Evolutionary conservation across 1,284 basidiomycete genomes (phyloP).

Genomic region (Trichosporon coremiiforme): DNA sequence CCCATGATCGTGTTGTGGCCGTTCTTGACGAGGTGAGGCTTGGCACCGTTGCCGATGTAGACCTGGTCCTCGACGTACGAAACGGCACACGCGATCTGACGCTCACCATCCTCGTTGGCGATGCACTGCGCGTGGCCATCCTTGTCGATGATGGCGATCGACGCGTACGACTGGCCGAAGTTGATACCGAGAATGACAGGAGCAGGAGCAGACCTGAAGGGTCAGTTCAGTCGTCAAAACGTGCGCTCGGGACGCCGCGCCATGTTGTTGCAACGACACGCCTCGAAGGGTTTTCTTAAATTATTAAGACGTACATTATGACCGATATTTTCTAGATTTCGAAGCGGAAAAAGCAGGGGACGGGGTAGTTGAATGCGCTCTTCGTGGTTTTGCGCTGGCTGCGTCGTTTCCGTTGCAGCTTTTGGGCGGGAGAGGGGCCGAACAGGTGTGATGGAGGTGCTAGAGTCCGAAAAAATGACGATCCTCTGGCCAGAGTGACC

Average conservation of each 20-base stretch:
- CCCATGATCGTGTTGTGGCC: slow-evolving; percentile 89
- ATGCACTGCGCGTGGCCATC: slow-evolving; percentile 90
- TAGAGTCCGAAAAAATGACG: slow-evolving; percentile 15
- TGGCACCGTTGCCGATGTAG: slow-evolving; percentile 95
- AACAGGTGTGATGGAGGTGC: slow-evolving; percentile 10
- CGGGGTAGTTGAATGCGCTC: slow-evolving; percentile 7
- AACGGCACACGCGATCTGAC: slow-evolving; percentile 94
- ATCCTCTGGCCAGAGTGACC: neutral
- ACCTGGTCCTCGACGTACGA: slow-evolving; percentile 89
- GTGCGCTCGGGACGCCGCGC: slow-evolving; percentile 13
- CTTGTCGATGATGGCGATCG: slow-evolving; percentile 95
- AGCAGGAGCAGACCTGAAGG: slow-evolving; percentile 34
- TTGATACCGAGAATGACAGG: slow-evolving; percentile 79
- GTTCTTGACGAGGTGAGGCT: slow-evolving; percentile 93
- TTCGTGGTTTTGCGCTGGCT: slow-evolving; percentile 16
- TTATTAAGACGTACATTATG: slow-evolving; percentile 24
- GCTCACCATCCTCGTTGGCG: slow-evolving; percentile 97
- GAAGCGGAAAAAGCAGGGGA: neutral
- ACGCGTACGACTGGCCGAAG: slow-evolving; percentile 93
- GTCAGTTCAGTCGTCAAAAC: slow-evolving; percentile 3
- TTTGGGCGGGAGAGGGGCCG: slow-evolving; percentile 13
- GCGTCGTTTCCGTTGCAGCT: slow-evolving; percentile 16
- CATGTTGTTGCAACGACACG: slow-evolving; percentile 4
- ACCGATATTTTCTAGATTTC: slow-evolving; percentile 14
- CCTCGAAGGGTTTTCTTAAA: slow-evolving; percentile 6